Evolutionary conservation across 768 basidiomycete genomes (phyloP).

Genomic region (Lactifluus pinguis): DNA sequence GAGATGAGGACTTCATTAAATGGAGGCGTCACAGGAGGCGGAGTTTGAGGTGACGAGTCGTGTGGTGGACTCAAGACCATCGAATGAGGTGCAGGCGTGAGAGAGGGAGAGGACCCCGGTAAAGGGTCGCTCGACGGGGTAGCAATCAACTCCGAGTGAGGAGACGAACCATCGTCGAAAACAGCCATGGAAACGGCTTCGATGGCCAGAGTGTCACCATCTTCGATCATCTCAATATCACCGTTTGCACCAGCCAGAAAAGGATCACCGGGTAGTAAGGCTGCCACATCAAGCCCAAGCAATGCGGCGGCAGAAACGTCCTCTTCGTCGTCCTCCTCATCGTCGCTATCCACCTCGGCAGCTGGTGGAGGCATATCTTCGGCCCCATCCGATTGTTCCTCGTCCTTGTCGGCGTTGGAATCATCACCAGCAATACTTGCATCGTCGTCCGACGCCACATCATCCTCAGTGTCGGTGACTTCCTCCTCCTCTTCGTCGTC

Average conservation of each 20-base stretch:
- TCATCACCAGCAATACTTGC: constrained; percentile 20
- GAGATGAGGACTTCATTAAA: constrained; percentile 3
- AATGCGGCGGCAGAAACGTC: background rate
- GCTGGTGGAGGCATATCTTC: background rate
- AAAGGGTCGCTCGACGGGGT: constrained; percentile 14
- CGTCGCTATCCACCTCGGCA: constrained; percentile 27
- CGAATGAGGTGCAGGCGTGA: background rate
- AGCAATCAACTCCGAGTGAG: constrained; percentile 7
- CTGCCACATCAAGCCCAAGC: constrained; percentile 1
- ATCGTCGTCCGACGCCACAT: constrained; percentile 23
- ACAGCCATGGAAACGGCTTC: background rate
- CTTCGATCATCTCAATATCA: constrained; percentile 9
- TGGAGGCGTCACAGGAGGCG: background rate
- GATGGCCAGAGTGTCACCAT: background rate
- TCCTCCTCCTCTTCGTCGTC: constrained; percentile 7
- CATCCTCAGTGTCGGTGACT: constrained; percentile 21
- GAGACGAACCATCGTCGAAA: constrained; percentile 5
- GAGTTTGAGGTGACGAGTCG: background rate
- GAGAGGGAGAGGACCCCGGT: background rate
- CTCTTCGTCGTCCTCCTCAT: constrained; percentile 32
- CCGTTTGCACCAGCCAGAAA: constrained; percentile 10
- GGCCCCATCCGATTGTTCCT: constrained; percentile 23
- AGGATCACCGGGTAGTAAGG: background rate
- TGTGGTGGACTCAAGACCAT: constrained; percentile 3
- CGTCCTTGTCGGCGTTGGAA: constrained; percentile 7